phyloP scores from a whole-genome alignment of 768 basidiomycete species.

The Naematelia encephala region DNA sequence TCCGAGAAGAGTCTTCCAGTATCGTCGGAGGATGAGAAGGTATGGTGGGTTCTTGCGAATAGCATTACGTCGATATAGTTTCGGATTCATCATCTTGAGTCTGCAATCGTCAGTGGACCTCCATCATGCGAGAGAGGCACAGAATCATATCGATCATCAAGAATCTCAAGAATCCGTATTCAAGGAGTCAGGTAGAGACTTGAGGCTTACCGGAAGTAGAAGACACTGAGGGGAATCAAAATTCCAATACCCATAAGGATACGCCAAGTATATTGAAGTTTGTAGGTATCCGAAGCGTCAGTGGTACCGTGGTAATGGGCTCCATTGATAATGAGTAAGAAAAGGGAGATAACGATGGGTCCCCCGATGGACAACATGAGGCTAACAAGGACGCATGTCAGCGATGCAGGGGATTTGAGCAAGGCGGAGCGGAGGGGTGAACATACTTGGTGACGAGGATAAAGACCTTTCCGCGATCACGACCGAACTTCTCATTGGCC shows the following conservation, averaged over 20 bases:
- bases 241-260: slow-evolving; percentile 61
- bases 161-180: not conserved
- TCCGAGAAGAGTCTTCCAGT: slow-evolving; percentile 68
- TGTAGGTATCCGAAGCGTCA: slow-evolving; percentile 18
- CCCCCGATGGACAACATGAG: slow-evolving; percentile 59
- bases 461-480: slow-evolving; percentile 66
- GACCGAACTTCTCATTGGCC: slow-evolving; percentile 66
- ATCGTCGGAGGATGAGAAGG: slow-evolving; percentile 59
- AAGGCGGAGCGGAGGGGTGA: not conserved
- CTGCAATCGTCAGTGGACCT: slow-evolving; percentile 56
- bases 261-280: slow-evolving; percentile 28
- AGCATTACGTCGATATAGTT: slow-evolving; percentile 62
- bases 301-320: slow-evolving; percentile 29
- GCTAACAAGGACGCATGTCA: slow-evolving; percentile 8
- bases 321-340: slow-evolving; percentile 64
- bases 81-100: slow-evolving; percentile 67
- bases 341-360: slow-evolving; percentile 64
- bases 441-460: slow-evolving; percentile 72
- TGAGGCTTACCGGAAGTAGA: slow-evolving; percentile 52
- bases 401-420: not conserved
- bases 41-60: slow-evolving; percentile 60
- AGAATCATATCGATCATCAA: too few relatives aligned
- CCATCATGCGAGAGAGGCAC: too few relatives aligned
- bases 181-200: not conserved
- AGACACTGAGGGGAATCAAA: slow-evolving; percentile 63